phyloP scores from a whole-genome alignment of 495 filamentous ascomycete species.

The Lophiotrema nucula region DNA sequence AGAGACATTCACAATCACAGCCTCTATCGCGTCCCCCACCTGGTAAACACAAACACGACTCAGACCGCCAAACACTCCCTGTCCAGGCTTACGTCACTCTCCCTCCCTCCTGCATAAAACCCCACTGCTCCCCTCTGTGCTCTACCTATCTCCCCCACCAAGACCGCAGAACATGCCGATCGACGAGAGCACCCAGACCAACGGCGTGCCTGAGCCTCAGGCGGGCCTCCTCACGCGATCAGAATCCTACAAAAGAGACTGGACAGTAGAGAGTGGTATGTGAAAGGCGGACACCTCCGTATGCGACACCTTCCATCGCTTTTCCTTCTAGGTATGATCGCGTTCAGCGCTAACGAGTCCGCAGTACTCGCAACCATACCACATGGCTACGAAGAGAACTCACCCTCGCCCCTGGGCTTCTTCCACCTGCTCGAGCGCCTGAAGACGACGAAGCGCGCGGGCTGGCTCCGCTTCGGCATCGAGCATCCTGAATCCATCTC shows the following conservation, averaged over 20 bases:
- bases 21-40: not conserved
- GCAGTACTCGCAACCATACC: constrained; percentile 49
- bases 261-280: constrained; percentile 43
- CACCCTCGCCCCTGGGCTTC: constrained; percentile 79
- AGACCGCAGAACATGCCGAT: constrained; percentile 9
- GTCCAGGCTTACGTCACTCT: not conserved
- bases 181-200: constrained; percentile 32
- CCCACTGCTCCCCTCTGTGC: not conserved
- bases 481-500: constrained; percentile 76
- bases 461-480: constrained; percentile 88
- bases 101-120: not conserved
- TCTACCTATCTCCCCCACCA: not conserved
- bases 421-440: constrained; percentile 89
- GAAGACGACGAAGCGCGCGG: constrained; percentile 93
- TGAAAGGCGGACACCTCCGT: constrained; percentile 23
- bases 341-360: not conserved
- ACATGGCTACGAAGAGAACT: constrained; percentile 55
- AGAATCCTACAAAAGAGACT: constrained; percentile 15
- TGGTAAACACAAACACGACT: not conserved
- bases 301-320: constrained; percentile 22
- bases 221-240: constrained; percentile 29
- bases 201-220: constrained; percentile 27
- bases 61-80: too few relatives aligned
- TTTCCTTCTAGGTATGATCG: not conserved
- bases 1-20: too few relatives aligned